Base-by-base conservation (phyloP, 345 rosid genomes). In the Populus euphratica region DNA sequence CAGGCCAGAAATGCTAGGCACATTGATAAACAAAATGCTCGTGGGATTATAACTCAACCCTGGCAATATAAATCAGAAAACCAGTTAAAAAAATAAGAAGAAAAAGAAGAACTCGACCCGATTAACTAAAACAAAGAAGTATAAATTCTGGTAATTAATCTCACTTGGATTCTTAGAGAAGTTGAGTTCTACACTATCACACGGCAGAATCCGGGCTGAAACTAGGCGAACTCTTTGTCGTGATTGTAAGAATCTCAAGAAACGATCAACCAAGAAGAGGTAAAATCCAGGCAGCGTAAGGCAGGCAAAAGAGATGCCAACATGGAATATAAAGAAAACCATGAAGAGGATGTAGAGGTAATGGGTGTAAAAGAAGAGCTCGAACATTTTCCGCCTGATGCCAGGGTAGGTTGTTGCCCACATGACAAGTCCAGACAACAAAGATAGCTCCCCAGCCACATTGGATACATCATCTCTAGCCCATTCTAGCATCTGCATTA, bases 291-390 rank as follows among this genome's bases (percentile, higher is more conserved):
- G 95, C 67, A 93, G 88, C 87, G 86, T 86, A 3, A 85, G 85
- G 81, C 83, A 86, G 17, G 92, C 27, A 83, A 70, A 89, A 43
- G 79, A n/a, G 79, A 90, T 76, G 79, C 92, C 89, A 41, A 92
- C 90, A 68, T 93, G 98, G 35, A 90, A 81, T 29, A 91, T 44
- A 79, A 85, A 92, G 87, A 92, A 93, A 72, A 92, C 20, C 69
- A 92, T 54, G 82, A 92, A 93, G 80, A 87, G 49, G 27, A 89
- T 77, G 85, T 93, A 93, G 73, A 93, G 91, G 73, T 92, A 72
- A 62, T 93, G 98, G 0, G 95, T 84, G 77, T 93, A 93, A 74
- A 88, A 91, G 87, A 93, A 93, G 77, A 93, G 83, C 86, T 93
- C 98, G 75, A 93, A 93, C 78, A 86, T 80, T 74, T 84, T 88